Evolutionary conservation across 169 alveolate species (phyloP).

Genomic region (Condylostoma magnum): DNA sequence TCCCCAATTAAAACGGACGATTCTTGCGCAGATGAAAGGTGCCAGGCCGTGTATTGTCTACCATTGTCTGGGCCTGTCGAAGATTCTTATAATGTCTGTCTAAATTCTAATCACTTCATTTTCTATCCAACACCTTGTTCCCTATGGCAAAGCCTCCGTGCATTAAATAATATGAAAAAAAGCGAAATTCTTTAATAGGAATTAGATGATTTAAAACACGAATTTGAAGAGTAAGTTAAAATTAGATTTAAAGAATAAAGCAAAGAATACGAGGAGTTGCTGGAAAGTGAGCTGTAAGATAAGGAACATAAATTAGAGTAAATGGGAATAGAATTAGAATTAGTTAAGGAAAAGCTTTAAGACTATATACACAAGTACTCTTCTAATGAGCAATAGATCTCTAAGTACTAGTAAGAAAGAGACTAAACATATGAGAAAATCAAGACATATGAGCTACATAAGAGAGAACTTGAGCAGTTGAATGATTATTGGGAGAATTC

Average conservation of each 20-base stretch:
- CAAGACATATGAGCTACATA: background rate
- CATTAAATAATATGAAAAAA: too few relatives aligned
- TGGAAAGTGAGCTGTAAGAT: slow-evolving; percentile 9
- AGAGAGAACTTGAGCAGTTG: slow-evolving; percentile 16
- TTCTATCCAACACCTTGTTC: too few relatives aligned
- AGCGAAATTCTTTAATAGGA: background rate
- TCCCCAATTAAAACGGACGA: too few relatives aligned
- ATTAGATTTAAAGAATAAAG: background rate
- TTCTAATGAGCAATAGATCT: background rate
- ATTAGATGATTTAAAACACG: slow-evolving; percentile 7
- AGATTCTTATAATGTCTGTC: too few relatives aligned
- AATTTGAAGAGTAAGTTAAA: slow-evolving; percentile 10
- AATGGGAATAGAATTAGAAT: background rate
- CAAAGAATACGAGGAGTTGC: slow-evolving; percentile 1
- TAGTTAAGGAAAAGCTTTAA: background rate
- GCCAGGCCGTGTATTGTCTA: too few relatives aligned
- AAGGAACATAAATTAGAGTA: slow-evolving; percentile 4
- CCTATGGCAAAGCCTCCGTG: too few relatives aligned
- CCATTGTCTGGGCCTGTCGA: too few relatives aligned
- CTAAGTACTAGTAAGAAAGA: background rate
- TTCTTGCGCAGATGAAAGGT: too few relatives aligned
- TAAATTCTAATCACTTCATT: too few relatives aligned
- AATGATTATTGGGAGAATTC: slow-evolving; percentile 32
- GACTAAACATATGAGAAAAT: background rate
- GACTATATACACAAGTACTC: background rate